Conservation (phyloP, 331 rosid genomes). For the Saraca asoca region DNA sequence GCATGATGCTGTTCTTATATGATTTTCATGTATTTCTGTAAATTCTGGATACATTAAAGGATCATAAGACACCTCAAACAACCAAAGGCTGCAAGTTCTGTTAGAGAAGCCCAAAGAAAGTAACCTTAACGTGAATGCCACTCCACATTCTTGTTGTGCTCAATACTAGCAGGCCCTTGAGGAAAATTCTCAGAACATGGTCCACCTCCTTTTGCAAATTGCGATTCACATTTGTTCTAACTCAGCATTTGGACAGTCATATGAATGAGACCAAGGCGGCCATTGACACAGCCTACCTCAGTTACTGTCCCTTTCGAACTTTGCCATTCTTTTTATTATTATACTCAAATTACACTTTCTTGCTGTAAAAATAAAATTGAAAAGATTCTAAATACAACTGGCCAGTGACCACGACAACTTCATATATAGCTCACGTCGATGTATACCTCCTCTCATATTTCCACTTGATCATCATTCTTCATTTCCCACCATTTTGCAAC, state of each 20-base stretch:
- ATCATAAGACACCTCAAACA: too few species aligned
- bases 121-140: slow-evolving; percentile 38
- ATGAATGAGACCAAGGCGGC: slow-evolving; percentile 33
- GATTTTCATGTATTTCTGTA: too few species aligned
- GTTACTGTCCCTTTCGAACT: slow-evolving; percentile 41
- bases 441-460: slow-evolving; percentile 17
- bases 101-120: slow-evolving; percentile 29
- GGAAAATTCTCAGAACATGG: slow-evolving; percentile 27
- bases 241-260: slow-evolving; percentile 18
- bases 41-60: too few species aligned
- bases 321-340: slow-evolving; percentile 33
- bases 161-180: slow-evolving; percentile 31
- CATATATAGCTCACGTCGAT: background rate
- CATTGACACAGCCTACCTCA: slow-evolving; percentile 8
- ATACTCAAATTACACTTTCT: slow-evolving; percentile 29
- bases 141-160: slow-evolving; percentile 34
- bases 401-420: slow-evolving; percentile 44
- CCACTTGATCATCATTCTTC: slow-evolving; percentile 28
- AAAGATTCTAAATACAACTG: slow-evolving; percentile 51
- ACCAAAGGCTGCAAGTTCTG: too few species aligned
- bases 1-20: too few species aligned
- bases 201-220: slow-evolving; percentile 33
- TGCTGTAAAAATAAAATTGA: slow-evolving; percentile 23
- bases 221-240: background rate
- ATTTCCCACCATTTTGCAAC: slow-evolving; percentile 4